Conservation (phyloP, 202 grass and related monocot genomes). For the Bolboschoenoplectus hybrid region DNA sequence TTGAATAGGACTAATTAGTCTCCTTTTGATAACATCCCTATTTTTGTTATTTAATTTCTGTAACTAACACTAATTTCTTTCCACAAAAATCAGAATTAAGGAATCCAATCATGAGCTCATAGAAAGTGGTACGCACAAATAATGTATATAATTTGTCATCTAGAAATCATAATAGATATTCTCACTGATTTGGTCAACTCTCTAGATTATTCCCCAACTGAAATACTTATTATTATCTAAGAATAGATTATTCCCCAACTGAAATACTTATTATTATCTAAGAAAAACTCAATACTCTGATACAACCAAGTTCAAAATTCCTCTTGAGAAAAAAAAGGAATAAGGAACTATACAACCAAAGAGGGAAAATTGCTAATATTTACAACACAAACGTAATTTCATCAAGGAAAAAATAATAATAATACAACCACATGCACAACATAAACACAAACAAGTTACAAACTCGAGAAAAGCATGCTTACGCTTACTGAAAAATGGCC, state of each 20-base stretch:
- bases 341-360: constrained; percentile 28
- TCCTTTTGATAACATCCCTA: no score
- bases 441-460: constrained; percentile 29
- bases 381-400: constrained; percentile 27
- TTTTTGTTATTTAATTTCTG: no score
- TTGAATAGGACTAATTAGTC: no score
- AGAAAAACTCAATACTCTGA: neutral
- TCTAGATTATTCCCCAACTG: neutral
- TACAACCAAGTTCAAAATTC: constrained; percentile 4
- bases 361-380: constrained; percentile 27
- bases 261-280: neutral
- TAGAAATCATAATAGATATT: neutral
- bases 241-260: neutral
- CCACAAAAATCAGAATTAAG: no score
- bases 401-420: constrained; percentile 1
- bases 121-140: no score
- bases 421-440: constrained; percentile 32
- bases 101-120: no score
- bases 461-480: constrained; percentile 19
- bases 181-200: neutral
- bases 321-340: neutral
- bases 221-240: neutral
- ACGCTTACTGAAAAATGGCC: constrained; percentile 29
- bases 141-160: neutral
- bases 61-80: no score